Conservation (phyloP, 2,329 filamentous ascomycete genomes). For the Diaporthe sp. region DNA sequence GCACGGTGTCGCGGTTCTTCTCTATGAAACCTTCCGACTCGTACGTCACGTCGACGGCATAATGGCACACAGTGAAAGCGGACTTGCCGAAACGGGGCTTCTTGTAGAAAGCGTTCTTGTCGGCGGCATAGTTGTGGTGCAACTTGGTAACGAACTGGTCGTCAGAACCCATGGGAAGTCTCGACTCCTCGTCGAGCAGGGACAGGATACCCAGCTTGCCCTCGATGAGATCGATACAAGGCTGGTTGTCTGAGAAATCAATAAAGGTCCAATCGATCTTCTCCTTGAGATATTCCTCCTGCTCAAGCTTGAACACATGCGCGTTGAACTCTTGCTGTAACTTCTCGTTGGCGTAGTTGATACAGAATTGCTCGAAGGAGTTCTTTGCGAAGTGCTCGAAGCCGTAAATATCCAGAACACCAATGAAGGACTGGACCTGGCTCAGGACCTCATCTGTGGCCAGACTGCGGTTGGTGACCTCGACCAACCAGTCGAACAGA, state of each 20-base stretch:
- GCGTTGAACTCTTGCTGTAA: slow-evolving; percentile 99
- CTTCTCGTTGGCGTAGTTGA: slow-evolving; percentile 99
- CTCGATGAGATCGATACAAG: slow-evolving; percentile 98
- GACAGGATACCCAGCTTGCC: slow-evolving; percentile 95
- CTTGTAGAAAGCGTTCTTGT: slow-evolving; percentile 96
- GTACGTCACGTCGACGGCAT: slow-evolving; percentile 97
- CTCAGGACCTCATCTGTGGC: slow-evolving; percentile 89
- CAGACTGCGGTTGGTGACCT: slow-evolving; percentile 91
- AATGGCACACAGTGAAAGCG: slow-evolving; percentile 97
- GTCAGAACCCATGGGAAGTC: slow-evolving; percentile 96
- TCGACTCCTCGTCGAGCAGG: slow-evolving; percentile 94
- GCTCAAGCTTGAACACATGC: slow-evolving; percentile 98
- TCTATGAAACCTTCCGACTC: slow-evolving; percentile 99
- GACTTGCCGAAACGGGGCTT: slow-evolving; percentile 98
- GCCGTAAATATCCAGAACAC: slow-evolving; percentile 98
- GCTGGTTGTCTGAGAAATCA: slow-evolving; percentile 99
- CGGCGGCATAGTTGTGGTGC: slow-evolving; percentile 89
- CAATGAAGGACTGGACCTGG: slow-evolving; percentile 91
- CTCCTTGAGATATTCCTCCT: slow-evolving; percentile 96
- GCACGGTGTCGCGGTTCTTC: slow-evolving; percentile 98
- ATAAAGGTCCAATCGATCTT: slow-evolving; percentile 99
- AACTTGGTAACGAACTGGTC: slow-evolving; percentile 97
- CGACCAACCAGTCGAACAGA: slow-evolving; percentile 99
- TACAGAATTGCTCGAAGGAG: slow-evolving; percentile 99
- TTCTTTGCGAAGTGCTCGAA: slow-evolving; percentile 99